These are phyloP conservation scores for Calamus simplicifolius DNA, from an alignment of 176 grass and related monocot genomes.

Conservation along the genomic window DNA sequence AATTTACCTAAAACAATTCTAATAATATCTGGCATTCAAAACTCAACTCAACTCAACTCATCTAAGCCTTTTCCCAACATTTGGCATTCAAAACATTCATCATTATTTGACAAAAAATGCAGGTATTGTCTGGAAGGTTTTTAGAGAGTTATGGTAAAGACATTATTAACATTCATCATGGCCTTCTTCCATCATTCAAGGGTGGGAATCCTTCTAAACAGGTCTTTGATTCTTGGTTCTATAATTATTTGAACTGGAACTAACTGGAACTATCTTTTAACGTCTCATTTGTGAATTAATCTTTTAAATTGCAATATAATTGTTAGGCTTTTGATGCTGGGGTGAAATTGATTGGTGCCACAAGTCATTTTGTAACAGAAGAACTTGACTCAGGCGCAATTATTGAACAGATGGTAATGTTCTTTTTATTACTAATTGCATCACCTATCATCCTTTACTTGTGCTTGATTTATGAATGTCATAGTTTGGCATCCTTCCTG, in stretches of 20 bases:
- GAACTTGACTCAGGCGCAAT: too few species aligned
- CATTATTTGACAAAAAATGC: neutral
- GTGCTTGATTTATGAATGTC: neutral
- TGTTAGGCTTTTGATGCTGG: constrained; percentile 90
- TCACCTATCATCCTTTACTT: neutral
- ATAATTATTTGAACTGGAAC: neutral
- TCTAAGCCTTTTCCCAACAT: too few species aligned
- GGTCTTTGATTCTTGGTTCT: constrained; percentile 23
- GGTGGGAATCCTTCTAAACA: constrained; percentile 85
- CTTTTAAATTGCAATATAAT: constrained; percentile 14
- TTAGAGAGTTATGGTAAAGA: constrained; percentile 83
- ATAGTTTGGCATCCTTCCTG: neutral
- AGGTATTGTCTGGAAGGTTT: constrained; percentile 74
- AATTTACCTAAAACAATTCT: neutral
- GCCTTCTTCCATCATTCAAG: constrained; percentile 96
- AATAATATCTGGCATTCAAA: constrained; percentile 14
- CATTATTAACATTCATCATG: constrained; percentile 95
- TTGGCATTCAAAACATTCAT: neutral
- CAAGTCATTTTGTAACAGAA: constrained; percentile 89
- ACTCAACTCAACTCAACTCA: too few species aligned
- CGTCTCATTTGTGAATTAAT: neutral
- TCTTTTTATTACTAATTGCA: neutral
- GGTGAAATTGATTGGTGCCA: constrained; percentile 92
- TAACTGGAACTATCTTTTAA: too few species aligned
- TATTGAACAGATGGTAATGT: constrained; percentile 77